These are phyloP conservation scores for Fusarium sublunatum DNA, from an alignment of 2,329 filamentous ascomycete genomes.

Conservation along the genomic window DNA sequence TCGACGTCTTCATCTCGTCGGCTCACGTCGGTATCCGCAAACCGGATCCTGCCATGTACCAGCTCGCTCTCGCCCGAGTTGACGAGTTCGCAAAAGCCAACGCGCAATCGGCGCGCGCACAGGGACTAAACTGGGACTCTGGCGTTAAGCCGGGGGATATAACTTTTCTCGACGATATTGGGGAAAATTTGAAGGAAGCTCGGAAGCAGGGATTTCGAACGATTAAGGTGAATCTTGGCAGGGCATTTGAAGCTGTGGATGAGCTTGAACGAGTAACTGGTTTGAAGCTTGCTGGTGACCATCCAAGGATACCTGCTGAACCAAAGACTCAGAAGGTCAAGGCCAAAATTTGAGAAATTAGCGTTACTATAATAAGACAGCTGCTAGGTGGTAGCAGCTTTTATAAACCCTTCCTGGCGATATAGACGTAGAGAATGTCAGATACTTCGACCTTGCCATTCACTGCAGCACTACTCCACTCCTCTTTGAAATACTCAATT, in stretches of 20 bases:
- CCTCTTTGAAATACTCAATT: constrained; percentile 45
- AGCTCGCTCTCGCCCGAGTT: constrained; percentile 74
- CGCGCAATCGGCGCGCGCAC: constrained; percentile 53
- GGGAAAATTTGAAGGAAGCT: constrained; percentile 87
- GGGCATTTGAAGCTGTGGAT: constrained; percentile 81
- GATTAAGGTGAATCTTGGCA: constrained; percentile 84
- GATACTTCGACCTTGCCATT: constrained; percentile 46
- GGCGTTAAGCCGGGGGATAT: constrained; percentile 74
- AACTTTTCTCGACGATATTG: constrained; percentile 93
- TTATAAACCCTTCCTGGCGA: constrained; percentile 40
- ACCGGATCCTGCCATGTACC: constrained; percentile 85
- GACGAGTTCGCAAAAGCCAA: constrained; percentile 70
- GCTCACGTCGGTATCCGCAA: constrained; percentile 91
- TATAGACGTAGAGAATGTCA: constrained; percentile 48
- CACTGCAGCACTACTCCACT: constrained; percentile 48
- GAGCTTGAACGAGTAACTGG: constrained; percentile 82
- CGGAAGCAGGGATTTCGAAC: constrained; percentile 80
- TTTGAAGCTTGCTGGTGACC: constrained; percentile 67
- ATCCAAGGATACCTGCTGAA: constrained; percentile 62
- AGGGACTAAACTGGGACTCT: constrained; percentile 56
- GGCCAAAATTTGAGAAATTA: constrained; percentile 55
- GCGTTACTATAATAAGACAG: too few relatives aligned
- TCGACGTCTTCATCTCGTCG: constrained; percentile 89
- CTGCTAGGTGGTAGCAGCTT: too few relatives aligned
- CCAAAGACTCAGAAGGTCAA: constrained; percentile 50